Base-by-base conservation (phyloP, 192 early-diverging fungal species). In the Coemansia sp. region DNA sequence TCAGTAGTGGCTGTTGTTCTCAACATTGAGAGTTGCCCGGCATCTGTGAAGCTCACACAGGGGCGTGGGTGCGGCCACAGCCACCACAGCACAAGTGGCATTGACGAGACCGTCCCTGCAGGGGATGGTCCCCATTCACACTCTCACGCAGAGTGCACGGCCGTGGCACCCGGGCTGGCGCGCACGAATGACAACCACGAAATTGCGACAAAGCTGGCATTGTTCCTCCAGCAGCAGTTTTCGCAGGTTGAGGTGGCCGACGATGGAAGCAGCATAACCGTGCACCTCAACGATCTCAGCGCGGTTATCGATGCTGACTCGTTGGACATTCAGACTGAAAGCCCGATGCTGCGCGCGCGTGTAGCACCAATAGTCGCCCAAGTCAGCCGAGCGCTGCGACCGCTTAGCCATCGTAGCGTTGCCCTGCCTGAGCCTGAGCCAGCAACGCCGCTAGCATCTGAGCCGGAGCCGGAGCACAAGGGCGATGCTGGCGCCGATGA, bases 1-100 rank as follows among this genome's bases (percentile, higher is more conserved):
- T 92, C 96, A 39, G 88, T 96, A 5, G 65, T 96, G 15, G 92
- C 93, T 0, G 84, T 97, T 24, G 83, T 97, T 15, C 52, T 93
- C 48, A 89, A 91, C 61, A 90, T 93, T 51, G 96, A 94, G 54
- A 86, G 85, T 41, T 89, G 88, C 65, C 93, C 93, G 22, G 94
- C 95, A 0, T 92, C 90, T 58, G 94, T 98, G 17, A 96, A 95
- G 69, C 53, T 75, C 37, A 81, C 78, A 0, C 72, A 73, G 69
- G 65, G 72, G 38, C 41, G 49, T 22, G 68, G 78, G 12, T 58
- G 62, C 59, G 41, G 59, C 47, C 76, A 79, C 45, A 21, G 47
- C 56, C 47, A 57, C 35, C 19, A 14, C 22, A 10, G 45, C 41
- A 9, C 37, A 15, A 48, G 29, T 19, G 17, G n/a, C 47, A 17